These are phyloP conservation scores for Candida fluviatilis DNA, from an alignment of 805 yeast genomes.

Conservation along the genomic window DNA sequence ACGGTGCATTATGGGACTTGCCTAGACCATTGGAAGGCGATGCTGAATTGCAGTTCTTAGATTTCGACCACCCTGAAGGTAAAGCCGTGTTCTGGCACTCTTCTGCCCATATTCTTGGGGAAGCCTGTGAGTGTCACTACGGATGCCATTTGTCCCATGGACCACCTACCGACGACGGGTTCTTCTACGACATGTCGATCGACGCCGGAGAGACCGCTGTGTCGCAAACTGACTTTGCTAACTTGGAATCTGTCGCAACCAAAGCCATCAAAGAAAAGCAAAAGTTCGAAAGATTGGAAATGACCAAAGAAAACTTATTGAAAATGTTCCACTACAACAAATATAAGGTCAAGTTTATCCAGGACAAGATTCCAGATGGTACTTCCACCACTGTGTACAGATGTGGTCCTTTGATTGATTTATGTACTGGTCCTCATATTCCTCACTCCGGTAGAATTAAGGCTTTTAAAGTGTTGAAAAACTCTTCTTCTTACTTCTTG, in stretches of 20 bases:
- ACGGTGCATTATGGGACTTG: slow-evolving; percentile 89
- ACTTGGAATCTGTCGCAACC: slow-evolving; percentile 81
- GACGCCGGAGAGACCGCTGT: slow-evolving; percentile 67
- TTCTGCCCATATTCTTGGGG: slow-evolving; percentile 96
- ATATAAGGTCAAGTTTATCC: slow-evolving; percentile 85
- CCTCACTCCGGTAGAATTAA: slow-evolving; percentile 97
- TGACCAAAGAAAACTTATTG: slow-evolving; percentile 87
- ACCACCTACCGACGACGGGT: slow-evolving; percentile 97
- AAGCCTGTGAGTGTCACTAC: slow-evolving; percentile 93
- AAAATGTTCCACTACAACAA: slow-evolving; percentile 94
- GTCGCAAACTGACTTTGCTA: slow-evolving; percentile 76
- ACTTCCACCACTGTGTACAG: slow-evolving; percentile 95
- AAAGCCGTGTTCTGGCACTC: slow-evolving; percentile 98
- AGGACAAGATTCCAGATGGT: slow-evolving; percentile 90
- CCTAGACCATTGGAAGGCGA: slow-evolving; percentile 86
- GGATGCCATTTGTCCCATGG: slow-evolving; percentile 88
- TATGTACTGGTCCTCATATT: slow-evolving; percentile 96
- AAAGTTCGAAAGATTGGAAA: slow-evolving; percentile 86
- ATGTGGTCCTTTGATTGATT: slow-evolving; percentile 95
- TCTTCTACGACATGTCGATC: slow-evolving; percentile 93
- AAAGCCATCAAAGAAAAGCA: slow-evolving; percentile 93
- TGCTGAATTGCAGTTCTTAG: slow-evolving; percentile 71
- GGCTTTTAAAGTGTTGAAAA: slow-evolving; percentile 89
- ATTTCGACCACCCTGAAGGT: slow-evolving; percentile 92
- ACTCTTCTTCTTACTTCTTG: slow-evolving; percentile 92